Evolutionary conservation across 2,329 filamentous ascomycete genomes (phyloP).

Genomic region (Microsporum audouinii): DNA sequence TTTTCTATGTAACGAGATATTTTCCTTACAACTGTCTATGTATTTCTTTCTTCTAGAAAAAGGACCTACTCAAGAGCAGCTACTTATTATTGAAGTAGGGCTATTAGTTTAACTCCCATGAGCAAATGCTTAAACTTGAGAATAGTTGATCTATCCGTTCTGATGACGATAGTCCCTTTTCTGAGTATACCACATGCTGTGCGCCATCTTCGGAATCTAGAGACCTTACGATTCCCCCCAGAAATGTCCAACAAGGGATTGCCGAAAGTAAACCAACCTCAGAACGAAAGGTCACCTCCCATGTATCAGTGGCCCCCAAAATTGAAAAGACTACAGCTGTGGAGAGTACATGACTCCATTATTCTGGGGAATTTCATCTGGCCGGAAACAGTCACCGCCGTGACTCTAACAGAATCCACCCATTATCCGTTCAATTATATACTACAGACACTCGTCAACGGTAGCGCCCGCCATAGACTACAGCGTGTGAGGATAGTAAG

Average conservation of each 20-base stretch:
- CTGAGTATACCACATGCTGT: not conserved
- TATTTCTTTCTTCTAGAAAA: not conserved
- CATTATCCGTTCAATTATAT: not conserved
- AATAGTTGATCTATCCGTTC: not conserved
- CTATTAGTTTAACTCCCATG: not conserved
- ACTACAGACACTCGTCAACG: not conserved
- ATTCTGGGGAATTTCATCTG: slow-evolving; percentile 6
- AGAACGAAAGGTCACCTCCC: not conserved
- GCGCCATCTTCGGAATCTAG: slow-evolving; percentile 3
- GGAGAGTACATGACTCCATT: not conserved
- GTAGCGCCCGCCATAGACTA: not conserved
- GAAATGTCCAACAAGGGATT: not conserved
- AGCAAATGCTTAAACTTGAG: slow-evolving; percentile 1
- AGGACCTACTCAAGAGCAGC: not conserved
- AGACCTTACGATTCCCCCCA: slow-evolving; percentile 35
- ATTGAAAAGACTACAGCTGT: slow-evolving; percentile 14
- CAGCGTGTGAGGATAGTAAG: slow-evolving; percentile 12
- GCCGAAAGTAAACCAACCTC: not conserved
- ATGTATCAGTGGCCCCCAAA: slow-evolving; percentile 20
- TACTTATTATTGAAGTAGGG: not conserved
- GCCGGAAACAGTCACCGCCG: slow-evolving; percentile 16
- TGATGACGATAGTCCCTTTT: not conserved
- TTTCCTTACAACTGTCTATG: not conserved
- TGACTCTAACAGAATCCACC: not conserved
- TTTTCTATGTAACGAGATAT: not conserved